These are phyloP conservation scores for Pythium volutum DNA, from an alignment of 352 stramenopile species.

Conservation along the genomic window DNA sequence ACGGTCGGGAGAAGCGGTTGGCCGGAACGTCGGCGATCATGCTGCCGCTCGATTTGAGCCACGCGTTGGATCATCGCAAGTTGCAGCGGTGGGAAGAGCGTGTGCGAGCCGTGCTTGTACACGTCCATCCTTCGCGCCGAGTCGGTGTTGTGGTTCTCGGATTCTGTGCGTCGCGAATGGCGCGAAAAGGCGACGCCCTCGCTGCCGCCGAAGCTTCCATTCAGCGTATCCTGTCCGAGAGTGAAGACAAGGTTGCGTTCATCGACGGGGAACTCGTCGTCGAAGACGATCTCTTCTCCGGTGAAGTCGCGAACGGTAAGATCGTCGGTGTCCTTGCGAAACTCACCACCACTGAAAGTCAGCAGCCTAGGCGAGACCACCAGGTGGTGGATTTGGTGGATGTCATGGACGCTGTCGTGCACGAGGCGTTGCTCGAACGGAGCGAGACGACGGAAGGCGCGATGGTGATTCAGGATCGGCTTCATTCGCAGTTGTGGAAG, in stretches of 20 bases:
- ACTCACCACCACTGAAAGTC: not conserved
- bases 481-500: constrained; percentile 22
- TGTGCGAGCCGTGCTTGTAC: constrained; percentile 32
- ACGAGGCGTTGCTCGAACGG: constrained; percentile 10
- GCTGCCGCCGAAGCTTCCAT: constrained; percentile 19
- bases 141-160: constrained; percentile 42
- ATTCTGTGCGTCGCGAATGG: constrained; percentile 20
- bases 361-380: not conserved
- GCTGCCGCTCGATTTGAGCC: constrained; percentile 51
- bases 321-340: constrained; percentile 8
- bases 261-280: constrained; percentile 25
- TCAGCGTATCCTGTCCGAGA: not conserved
- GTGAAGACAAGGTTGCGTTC: constrained; percentile 11
- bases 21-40: constrained; percentile 48
- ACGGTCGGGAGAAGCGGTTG: constrained; percentile 30
- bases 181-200: constrained; percentile 16
- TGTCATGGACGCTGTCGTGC: constrained; percentile 12
- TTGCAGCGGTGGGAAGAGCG: constrained; percentile 41
- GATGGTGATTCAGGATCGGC: constrained; percentile 13
- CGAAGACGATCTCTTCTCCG: constrained; percentile 18
- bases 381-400: constrained; percentile 13
- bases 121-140: constrained; percentile 30
- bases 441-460: not conserved
- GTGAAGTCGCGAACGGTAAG: constrained; percentile 13
- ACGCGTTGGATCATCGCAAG: constrained; percentile 31